Base-by-base conservation (phyloP, 2,329 filamentous ascomycete species). In the Macrophomina pseudophaseolina region DNA sequence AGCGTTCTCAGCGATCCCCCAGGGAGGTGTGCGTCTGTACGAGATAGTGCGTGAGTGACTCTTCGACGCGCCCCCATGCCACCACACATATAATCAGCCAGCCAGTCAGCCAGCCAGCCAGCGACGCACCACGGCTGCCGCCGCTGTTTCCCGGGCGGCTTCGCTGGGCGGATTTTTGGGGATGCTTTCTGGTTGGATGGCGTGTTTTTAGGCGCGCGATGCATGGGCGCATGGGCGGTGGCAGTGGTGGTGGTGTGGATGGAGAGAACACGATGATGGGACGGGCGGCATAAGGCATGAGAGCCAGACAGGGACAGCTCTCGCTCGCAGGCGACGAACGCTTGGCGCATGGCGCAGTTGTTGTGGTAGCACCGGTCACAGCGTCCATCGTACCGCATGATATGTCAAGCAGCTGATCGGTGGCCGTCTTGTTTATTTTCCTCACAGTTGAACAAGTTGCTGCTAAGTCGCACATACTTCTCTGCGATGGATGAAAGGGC, bases 381-480 rank as follows among this genome's bases (percentile, higher is more conserved):
- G 7, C 35, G n/a, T 23, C 40, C 35, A 11, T 32, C 38, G 42
- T 59, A 59, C 54, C 54, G 54, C 54, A 59, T 59, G 40, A 59
- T 40, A 14, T 46, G 40, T 33, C 23, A 40, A 40, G 28, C 54
- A 59, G 54, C 54, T 59, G 54, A 59, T 59, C 54, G 54, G 40
- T 32, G 44, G 30, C n/a, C 32, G 30, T 33, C n/a, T 30, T 14
- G 16, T 18, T 59, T 42, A 18, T 59, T 59, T 59, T 32, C 12
- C 14, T 33, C n/a, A 38, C 38, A 33, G 6, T 30, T 35, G 16
- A 9, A 11, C 23, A 16, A 23, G 12, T 18, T 46, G 54, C 33
- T 11, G 16, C 30, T 44, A 44, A 14, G 53, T 28, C 12, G 40
- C 16, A 18, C 28, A 33, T 44, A 32, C 40, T 44, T 46, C 33